Percentiles rank a stretch among this genome's conserved stretches.
These are phyloP conservation scores for Trifolium pratense DNA, from an alignment of 306 rosid genomes.

Conservation along the genomic window DNA sequence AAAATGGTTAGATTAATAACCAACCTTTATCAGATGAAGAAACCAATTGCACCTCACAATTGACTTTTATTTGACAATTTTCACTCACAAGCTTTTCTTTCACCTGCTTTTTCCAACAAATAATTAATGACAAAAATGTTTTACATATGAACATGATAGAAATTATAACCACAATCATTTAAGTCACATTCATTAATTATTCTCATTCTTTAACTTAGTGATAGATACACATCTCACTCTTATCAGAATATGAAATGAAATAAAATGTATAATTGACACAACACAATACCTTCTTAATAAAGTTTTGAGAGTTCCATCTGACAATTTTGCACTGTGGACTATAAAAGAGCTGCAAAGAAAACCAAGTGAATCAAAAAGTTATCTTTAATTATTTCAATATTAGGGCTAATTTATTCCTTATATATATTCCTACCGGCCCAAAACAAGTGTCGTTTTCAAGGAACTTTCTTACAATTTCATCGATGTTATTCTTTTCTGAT, in stretches of 20 bases:
- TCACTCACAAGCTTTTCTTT: constrained; percentile 64
- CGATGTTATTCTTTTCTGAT: too few relatives aligned
- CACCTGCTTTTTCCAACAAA: constrained; percentile 50
- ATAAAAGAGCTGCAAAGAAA: constrained; percentile 64
- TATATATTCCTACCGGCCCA: too few relatives aligned
- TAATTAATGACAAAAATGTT: too few relatives aligned
- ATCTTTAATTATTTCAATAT: constrained; percentile 18
- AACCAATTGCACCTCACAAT: constrained; percentile 56
- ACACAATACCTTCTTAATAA: constrained; percentile 55
- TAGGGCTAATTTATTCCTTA: background rate
- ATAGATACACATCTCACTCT: too few relatives aligned
- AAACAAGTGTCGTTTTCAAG: too few relatives aligned
- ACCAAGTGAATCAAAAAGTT: constrained; percentile 26
- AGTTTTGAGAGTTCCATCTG: constrained; percentile 68
- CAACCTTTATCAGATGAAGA: constrained; percentile 65
- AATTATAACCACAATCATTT: background rate
- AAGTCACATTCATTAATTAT: background rate
- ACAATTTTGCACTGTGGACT: constrained; percentile 90
- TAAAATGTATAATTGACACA: too few relatives aligned
- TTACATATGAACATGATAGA: background rate
- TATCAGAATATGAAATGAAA: too few relatives aligned
- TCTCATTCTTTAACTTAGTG: background rate
- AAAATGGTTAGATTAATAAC: constrained; percentile 10
- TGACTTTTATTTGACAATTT: constrained; percentile 60
- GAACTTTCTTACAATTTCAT: too few relatives aligned